Conservation (phyloP, 208 protist species). For the Sergeia podlipaevii region DNA sequence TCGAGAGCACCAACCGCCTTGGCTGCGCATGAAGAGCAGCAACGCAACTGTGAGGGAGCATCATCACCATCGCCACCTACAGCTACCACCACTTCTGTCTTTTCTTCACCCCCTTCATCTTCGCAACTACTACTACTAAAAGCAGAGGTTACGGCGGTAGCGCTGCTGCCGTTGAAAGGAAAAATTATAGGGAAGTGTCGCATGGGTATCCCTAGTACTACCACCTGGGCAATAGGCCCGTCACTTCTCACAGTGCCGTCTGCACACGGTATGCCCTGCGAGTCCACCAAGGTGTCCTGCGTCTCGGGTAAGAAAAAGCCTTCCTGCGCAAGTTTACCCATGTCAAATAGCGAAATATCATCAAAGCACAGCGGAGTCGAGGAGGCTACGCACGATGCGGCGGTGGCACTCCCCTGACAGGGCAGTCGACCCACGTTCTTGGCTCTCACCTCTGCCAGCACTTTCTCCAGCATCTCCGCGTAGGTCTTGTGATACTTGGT, state of each 20-base stretch:
- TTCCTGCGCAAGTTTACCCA: conserved; percentile 10
- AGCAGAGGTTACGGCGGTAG: background rate
- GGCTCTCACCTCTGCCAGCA: conserved; percentile 14
- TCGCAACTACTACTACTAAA: too few relatives aligned
- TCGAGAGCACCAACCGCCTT: conserved; percentile 3
- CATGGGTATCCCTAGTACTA: conserved; percentile 54
- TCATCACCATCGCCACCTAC: background rate
- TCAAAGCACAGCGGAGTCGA: conserved; percentile 23
- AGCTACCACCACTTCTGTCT: background rate
- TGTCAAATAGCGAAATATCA: background rate
- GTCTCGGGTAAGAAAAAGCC: conserved; percentile 38
- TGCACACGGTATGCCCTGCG: conserved; percentile 25
- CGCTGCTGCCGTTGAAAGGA: background rate
- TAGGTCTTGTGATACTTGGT: conserved; percentile 45
- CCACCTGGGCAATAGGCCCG: conserved; percentile 26
- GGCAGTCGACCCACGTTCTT: background rate
- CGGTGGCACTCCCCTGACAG: conserved; percentile 1
- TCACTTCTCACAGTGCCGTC: conserved; percentile 10
- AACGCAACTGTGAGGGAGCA: too few relatives aligned
- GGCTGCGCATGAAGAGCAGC: conserved; percentile 27
- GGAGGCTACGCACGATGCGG: background rate
- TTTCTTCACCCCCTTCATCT: background rate
- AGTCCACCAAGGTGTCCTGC: conserved; percentile 42
- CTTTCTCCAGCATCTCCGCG: conserved; percentile 18
- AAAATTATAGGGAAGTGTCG: conserved; percentile 29